Evolutionary conservation across 1,284 basidiomycete genomes (phyloP).

Genomic region (Lentinus polychrous): DNA sequence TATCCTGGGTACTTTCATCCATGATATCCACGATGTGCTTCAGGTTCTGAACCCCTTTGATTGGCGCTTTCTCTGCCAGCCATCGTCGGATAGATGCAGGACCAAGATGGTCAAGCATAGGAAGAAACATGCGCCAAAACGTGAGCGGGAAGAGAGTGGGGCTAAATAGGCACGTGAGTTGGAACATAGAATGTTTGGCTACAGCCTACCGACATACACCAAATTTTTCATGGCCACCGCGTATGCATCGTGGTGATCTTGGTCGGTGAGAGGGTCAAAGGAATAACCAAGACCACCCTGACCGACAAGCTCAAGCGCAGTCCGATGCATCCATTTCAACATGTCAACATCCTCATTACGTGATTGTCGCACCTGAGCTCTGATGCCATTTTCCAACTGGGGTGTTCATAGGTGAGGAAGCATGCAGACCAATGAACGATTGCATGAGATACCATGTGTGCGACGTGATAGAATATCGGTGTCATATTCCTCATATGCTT

Average conservation of each 20-base stretch:
- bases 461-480: conserved; percentile 27
- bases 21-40: conserved; percentile 28
- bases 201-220: conserved; percentile 10
- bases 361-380: conserved; percentile 11
- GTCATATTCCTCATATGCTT: conserved; percentile 25
- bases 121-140: conserved; percentile 23
- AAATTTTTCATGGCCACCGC: conserved; percentile 17
- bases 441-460: conserved; percentile 19
- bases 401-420: not conserved
- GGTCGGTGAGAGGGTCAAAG: conserved; percentile 25
- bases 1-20: conserved; percentile 27
- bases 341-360: conserved; percentile 25
- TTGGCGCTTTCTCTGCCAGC: conserved; percentile 25
- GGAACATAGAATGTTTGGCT: not conserved
- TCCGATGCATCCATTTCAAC: conserved; percentile 27
- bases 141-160: conserved; percentile 17
- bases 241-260: conserved; percentile 20
- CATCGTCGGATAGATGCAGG: conserved; percentile 14
- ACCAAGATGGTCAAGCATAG: conserved; percentile 23
- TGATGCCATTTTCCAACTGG: conserved; percentile 19
- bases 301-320: conserved; percentile 33
- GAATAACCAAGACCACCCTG: conserved; percentile 33
- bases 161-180: not conserved
- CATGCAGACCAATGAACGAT: not conserved
- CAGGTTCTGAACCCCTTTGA: conserved; percentile 23